Conservation (phyloP, 306 rosid species). For the Abrus precatorius region DNA sequence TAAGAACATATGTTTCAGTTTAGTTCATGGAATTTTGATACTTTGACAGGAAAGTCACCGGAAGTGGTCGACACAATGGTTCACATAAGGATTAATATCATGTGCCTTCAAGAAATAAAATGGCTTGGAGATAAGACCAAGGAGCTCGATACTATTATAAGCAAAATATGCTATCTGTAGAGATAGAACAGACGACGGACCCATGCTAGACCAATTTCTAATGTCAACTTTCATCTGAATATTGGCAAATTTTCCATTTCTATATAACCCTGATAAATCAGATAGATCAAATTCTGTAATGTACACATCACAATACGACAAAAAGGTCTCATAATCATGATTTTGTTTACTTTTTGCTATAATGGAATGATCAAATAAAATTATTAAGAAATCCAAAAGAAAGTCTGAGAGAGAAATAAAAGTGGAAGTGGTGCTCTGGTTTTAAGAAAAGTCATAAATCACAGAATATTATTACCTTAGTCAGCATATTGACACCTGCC, state of each 20-base stretch:
- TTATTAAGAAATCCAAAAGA: conserved; percentile 17
- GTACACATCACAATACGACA: not conserved
- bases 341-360: not conserved
- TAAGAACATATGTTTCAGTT: too few species aligned
- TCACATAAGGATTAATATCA: too few species aligned
- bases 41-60: too few species aligned
- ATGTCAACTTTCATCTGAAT: not conserved
- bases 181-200: not conserved
- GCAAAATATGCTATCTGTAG: not conserved
- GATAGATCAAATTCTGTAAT: not conserved
- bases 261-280: not conserved
- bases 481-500: conserved; percentile 62
- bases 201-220: not conserved
- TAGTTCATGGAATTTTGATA: too few species aligned
- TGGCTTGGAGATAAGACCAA: too few species aligned
- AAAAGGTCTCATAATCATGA: conserved; percentile 12
- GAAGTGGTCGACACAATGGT: too few species aligned
- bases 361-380: not conserved
- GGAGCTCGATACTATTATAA: not conserved
- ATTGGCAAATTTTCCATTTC: not conserved
- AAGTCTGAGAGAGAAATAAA: not conserved
- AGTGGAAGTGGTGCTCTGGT: not conserved
- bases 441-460: conserved; percentile 4
- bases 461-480: conserved; percentile 62
- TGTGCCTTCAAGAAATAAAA: too few species aligned